Evolutionary conservation across 192 early-diverging fungal genomes (phyloP), one percentile per base, ranked within the genome.

Genomic region (Coemansia sp.): DNA sequence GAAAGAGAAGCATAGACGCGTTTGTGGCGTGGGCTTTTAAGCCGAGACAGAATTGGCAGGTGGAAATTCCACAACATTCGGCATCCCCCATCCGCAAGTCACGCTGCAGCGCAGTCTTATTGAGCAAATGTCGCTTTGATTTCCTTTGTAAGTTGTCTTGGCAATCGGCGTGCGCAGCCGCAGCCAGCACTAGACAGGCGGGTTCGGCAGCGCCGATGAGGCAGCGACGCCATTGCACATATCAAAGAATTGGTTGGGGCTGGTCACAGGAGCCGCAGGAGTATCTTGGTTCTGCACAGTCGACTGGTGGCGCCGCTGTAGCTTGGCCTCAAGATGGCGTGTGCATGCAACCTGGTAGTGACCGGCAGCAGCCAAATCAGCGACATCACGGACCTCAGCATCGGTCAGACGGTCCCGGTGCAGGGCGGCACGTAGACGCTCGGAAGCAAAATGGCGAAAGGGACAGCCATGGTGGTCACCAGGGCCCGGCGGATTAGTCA

Each of bases 321-420:
- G 64, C 14, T 87, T 90, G 2, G 87, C 73, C 72, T 97, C 95
- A 63, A 92, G 93, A 59, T 94, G 87, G 65, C 85, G 76, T 25
- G 93, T 97, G 74, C 97, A 98, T 2, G 97, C 97, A 39, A 98
- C 72, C 75, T 98, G 93, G 68, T 88, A 97, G 72, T 98, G 97
- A 39, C 86, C 83, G 10, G 85, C 84, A 35, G 81, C 69, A 0
- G 90, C 88, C 47, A 94, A 63, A 4, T 80, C 68, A 55, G 85
- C 65, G 10, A 98, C 84, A 53, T 93, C 90, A 17, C 79, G 65
- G 15, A 85, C 70, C 6, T 85, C 84, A n/a, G 76, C 64, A 11
- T 90, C 89, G 4, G 83, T 53, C 32, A 93, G 80, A 8, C 84
- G 76, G 60, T 88, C 77, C 19, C 78, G 62, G 23, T 70, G 62